These are phyloP conservation scores for Saturnispora silvae DNA, from an alignment of 805 yeast species.

Conservation along the genomic window DNA sequence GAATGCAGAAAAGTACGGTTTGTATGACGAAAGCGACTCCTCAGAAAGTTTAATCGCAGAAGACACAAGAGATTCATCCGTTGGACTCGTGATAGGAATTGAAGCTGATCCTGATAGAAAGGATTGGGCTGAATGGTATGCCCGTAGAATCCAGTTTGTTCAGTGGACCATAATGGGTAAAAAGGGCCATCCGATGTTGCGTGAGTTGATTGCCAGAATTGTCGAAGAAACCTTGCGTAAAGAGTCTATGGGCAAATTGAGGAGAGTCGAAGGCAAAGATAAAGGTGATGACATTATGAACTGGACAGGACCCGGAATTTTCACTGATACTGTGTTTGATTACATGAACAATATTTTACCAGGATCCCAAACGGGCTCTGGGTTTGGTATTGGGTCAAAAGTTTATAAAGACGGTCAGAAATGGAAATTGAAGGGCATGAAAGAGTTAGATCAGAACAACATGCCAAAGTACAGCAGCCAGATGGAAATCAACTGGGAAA, in stretches of 20 bases:
- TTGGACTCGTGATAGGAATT: constrained; percentile 76
- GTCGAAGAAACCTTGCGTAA: constrained; percentile 63
- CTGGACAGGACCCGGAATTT: constrained; percentile 96
- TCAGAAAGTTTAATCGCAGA: neutral
- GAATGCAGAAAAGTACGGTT: constrained; percentile 1
- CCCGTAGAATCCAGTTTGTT: constrained; percentile 87
- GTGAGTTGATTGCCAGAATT: constrained; percentile 70
- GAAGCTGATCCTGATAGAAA: constrained; percentile 96
- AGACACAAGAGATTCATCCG: constrained; percentile 30
- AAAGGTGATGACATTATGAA: constrained; percentile 74
- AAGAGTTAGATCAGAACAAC: constrained; percentile 16
- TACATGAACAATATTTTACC: constrained; percentile 57
- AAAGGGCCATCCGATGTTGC: constrained; percentile 80
- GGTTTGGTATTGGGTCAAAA: constrained; percentile 25
- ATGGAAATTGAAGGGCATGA: constrained; percentile 15
- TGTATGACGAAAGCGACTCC: neutral
- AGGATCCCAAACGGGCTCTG: constrained; percentile 25
- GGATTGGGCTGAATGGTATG: constrained; percentile 91
- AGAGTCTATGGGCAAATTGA: constrained; percentile 35
- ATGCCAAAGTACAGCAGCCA: constrained; percentile 18
- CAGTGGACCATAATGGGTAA: constrained; percentile 94
- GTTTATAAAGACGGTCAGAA: constrained; percentile 19
- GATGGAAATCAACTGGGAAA: constrained; percentile 42
- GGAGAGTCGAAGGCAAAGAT: constrained; percentile 43
- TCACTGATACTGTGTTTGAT: constrained; percentile 77